A percentile compares a stretch with the other conserved stretches of the same genome.
phyloP scores from a whole-genome alignment of 768 basidiomycete species.

The Kwoniella sp. region DNA sequence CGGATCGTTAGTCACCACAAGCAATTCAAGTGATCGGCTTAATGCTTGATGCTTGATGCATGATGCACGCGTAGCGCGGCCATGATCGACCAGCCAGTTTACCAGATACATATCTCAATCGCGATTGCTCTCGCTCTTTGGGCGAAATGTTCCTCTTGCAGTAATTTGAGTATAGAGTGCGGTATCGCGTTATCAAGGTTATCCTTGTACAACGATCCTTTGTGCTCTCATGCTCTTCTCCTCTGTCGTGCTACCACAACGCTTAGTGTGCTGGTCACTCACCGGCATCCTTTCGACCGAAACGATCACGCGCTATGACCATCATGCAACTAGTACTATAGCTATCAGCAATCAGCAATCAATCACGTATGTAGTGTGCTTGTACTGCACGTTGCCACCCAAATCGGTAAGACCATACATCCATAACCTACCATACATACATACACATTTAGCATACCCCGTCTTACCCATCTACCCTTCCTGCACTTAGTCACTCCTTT shows the following conservation, averaged over 20 bases:
- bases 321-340: not conserved
- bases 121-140: not conserved
- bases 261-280: not conserved
- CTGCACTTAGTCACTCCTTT: too few species aligned
- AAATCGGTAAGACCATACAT: not conserved
- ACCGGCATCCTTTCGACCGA: not conserved
- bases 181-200: not conserved
- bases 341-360: not conserved
- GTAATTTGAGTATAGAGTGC: not conserved
- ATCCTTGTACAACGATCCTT: too few species aligned
- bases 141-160: not conserved
- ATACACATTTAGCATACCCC: not conserved
- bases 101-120: slow-evolving; percentile 1
- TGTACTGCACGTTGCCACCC: not conserved
- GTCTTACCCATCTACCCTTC: not conserved
- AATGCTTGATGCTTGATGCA: too few species aligned
- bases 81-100: too few species aligned
- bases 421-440: not conserved
- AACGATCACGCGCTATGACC: not conserved
- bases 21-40: too few species aligned
- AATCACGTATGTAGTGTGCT: too few species aligned
- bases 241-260: not conserved
- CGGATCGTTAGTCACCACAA: too few species aligned
- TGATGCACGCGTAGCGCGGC: too few species aligned
- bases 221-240: not conserved